Evolutionary conservation across 495 filamentous ascomycete species (phyloP).

Genomic region (Neurospora intermedia): DNA sequence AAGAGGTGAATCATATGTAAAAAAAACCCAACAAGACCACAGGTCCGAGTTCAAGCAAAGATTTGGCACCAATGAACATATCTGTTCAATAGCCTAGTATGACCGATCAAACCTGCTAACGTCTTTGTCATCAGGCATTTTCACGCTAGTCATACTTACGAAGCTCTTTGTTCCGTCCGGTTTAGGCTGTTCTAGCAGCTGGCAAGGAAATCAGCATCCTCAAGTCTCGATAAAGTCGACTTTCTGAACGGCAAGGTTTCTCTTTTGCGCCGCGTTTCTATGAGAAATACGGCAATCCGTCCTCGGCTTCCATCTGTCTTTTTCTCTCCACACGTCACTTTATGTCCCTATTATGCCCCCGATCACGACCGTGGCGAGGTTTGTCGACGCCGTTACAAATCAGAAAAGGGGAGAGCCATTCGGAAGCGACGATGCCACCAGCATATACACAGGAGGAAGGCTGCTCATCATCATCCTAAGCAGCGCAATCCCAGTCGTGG

Average conservation of each 20-base stretch:
- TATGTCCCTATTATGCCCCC: not conserved
- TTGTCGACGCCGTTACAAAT: not conserved
- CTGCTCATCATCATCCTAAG: constrained; percentile 30
- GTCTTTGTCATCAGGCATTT: not conserved
- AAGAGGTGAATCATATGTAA: not conserved
- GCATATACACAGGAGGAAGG: not conserved
- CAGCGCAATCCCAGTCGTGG: constrained; percentile 29
- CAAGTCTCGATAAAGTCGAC: not conserved
- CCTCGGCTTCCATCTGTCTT: not conserved
- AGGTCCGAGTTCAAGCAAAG: not conserved
- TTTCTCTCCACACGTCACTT: not conserved
- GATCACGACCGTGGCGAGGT: not conserved
- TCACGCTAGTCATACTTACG: not conserved
- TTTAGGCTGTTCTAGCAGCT: not conserved
- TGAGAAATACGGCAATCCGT: not conserved
- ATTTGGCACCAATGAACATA: not conserved
- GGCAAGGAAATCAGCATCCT: not conserved
- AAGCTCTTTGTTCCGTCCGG: not conserved
- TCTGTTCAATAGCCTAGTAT: not conserved
- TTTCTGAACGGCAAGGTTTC: not conserved
- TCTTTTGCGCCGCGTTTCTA: not conserved
- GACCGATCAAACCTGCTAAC: not conserved
- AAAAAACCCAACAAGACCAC: not conserved
- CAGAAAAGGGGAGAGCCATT: not conserved
- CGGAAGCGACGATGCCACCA: not conserved